phyloP scores from a whole-genome alignment of 805 yeast genomes.

The Saccharomycopsis sp. region DNA sequence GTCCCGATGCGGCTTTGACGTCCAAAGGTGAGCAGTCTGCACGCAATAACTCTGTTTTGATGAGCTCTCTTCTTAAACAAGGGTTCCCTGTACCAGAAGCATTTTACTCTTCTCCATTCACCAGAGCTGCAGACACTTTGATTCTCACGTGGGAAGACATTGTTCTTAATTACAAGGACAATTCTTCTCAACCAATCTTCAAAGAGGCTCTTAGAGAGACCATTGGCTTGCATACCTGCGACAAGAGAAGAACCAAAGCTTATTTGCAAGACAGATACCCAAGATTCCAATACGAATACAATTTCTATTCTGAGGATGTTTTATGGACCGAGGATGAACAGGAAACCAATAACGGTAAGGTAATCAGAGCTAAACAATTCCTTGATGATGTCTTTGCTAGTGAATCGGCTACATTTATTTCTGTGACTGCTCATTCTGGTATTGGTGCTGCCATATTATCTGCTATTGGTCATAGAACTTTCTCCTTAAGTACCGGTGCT shows the following conservation, averaged over 20 bases:
- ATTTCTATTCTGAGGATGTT: constrained; percentile 40
- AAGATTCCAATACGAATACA: constrained; percentile 37
- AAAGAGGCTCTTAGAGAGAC: constrained; percentile 42
- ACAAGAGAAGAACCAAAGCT: constrained; percentile 34
- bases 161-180: constrained; percentile 19
- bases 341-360: constrained; percentile 35
- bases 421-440: constrained; percentile 46
- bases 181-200: constrained; percentile 3
- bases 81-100: constrained; percentile 34
- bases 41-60: constrained; percentile 33
- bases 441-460: constrained; percentile 40
- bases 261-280: constrained; percentile 36
- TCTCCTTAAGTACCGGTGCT: constrained; percentile 45
- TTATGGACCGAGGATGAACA: constrained; percentile 36
- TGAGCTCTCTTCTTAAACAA: constrained; percentile 30
- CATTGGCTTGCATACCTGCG: constrained; percentile 45
- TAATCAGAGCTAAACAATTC: constrained; percentile 40
- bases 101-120: constrained; percentile 45
- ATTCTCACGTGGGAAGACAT: constrained; percentile 39
- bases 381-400: constrained; percentile 31
- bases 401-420: constrained; percentile 27
- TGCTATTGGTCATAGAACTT: constrained; percentile 41
- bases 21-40: constrained; percentile 41
- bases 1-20: constrained; percentile 44
- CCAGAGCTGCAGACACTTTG: constrained; percentile 46